Evolutionary conservation across 1,284 basidiomycete species (phyloP).

Genomic region (Retiboletus fuscus): DNA sequence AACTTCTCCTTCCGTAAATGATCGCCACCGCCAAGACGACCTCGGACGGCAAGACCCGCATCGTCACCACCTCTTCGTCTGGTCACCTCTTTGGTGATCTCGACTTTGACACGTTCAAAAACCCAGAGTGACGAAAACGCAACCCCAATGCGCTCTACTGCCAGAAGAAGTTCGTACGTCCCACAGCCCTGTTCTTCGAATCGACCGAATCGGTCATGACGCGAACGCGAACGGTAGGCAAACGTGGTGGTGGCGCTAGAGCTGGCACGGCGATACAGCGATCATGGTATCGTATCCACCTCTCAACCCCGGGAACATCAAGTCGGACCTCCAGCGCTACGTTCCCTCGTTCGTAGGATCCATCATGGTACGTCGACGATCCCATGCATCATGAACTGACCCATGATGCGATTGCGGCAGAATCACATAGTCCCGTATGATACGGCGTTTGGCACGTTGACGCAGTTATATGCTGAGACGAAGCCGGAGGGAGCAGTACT

Average conservation of each 20-base stretch:
- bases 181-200: neutral
- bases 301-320: slow-evolving; percentile 45
- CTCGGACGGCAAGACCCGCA: slow-evolving; percentile 51
- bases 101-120: slow-evolving; percentile 53
- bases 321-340: slow-evolving; percentile 43
- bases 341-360: slow-evolving; percentile 26
- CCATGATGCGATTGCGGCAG: slow-evolving; percentile 17
- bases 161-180: slow-evolving; percentile 60
- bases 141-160: slow-evolving; percentile 50
- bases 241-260: slow-evolving; percentile 42
- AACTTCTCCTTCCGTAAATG: slow-evolving; percentile 59
- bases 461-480: slow-evolving; percentile 54
- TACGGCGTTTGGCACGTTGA: slow-evolving; percentile 49
- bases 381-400: neutral
- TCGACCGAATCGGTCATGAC: neutral
- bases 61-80: slow-evolving; percentile 58
- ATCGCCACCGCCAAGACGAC: slow-evolving; percentile 49
- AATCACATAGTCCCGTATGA: slow-evolving; percentile 37
- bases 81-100: slow-evolving; percentile 47
- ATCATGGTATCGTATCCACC: slow-evolving; percentile 42
- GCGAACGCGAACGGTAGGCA: slow-evolving; percentile 27
- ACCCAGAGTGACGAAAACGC: slow-evolving; percentile 50
- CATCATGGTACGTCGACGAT: slow-evolving; percentile 27
- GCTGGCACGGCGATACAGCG: slow-evolving; percentile 40
- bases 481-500: slow-evolving; percentile 44